Conservation (phyloP, 2,329 filamentous ascomycete genomes). For the Lecanosticta acicola region DNA sequence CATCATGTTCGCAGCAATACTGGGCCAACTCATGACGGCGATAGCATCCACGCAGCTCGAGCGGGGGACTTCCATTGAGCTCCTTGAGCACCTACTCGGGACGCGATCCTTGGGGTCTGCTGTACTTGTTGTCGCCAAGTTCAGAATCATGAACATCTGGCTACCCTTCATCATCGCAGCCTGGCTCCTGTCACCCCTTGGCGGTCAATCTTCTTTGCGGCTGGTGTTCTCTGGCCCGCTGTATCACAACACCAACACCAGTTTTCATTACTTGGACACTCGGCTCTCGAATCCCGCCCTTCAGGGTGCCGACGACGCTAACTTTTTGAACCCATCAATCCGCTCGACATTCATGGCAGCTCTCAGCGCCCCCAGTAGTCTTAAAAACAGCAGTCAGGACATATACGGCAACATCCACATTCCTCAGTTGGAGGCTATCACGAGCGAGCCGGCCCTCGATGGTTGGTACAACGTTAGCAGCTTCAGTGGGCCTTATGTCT, state of each 20-base stretch:
- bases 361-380: background rate
- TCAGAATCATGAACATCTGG: background rate
- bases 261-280: background rate
- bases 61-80: background rate
- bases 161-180: background rate
- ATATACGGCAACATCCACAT: background rate
- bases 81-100: background rate
- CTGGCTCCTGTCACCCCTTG: background rate
- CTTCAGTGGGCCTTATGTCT: background rate
- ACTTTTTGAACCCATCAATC: background rate
- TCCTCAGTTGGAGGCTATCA: background rate
- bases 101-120: background rate
- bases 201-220: background rate
- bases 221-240: background rate
- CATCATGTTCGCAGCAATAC: background rate
- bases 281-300: background rate
- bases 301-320: background rate
- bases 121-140: background rate
- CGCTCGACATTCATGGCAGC: background rate
- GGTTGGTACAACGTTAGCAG: background rate
- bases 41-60: background rate
- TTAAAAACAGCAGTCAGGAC: background rate
- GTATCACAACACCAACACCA: background rate
- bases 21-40: background rate
- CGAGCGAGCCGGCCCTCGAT: background rate